phyloP scores from a whole-genome alignment of 2,329 filamentous ascomycete genomes.

The Ascochyta viciae-villosae region DNA sequence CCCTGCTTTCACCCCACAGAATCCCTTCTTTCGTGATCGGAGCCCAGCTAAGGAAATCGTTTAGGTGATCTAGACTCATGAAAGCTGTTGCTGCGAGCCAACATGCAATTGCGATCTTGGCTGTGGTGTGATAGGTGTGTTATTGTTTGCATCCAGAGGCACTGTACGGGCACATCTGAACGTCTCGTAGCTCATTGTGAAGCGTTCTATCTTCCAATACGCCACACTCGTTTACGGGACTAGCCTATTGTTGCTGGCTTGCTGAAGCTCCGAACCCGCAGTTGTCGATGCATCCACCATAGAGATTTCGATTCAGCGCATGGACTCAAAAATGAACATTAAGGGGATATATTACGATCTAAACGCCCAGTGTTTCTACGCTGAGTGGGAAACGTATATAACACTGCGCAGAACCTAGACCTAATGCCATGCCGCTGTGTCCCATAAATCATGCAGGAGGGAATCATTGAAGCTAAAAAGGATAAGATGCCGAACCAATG shows the following conservation, averaged over 20 bases:
- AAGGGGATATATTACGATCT: constrained; percentile 31
- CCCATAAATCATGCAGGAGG: constrained; percentile 30
- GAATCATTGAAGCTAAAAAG: constrained; percentile 22
- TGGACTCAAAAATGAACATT: constrained; percentile 5
- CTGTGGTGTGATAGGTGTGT: too few relatives aligned
- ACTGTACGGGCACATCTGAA: too few relatives aligned
- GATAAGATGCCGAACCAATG: constrained; percentile 25
- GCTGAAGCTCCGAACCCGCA: background rate
- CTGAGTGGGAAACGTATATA: constrained; percentile 18
- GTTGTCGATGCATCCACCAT: background rate
- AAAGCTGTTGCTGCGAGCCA: background rate
- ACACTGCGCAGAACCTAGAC: constrained; percentile 24
- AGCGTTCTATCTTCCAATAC: too few relatives aligned
- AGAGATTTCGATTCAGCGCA: background rate
- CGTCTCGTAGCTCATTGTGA: too few relatives aligned
- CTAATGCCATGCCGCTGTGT: constrained; percentile 31
- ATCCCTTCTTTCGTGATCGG: constrained; percentile 3
- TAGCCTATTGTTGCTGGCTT: background rate
- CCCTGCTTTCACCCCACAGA: background rate
- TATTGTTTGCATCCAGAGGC: too few relatives aligned
- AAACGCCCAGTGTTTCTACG: constrained; percentile 28
- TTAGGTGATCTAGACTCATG: constrained; percentile 6
- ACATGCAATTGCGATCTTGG: too few relatives aligned
- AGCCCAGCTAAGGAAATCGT: background rate
- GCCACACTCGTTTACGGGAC: too few relatives aligned